Conservation (phyloP, 345 rosid genomes). For the Eucalyptus regnans region DNA sequence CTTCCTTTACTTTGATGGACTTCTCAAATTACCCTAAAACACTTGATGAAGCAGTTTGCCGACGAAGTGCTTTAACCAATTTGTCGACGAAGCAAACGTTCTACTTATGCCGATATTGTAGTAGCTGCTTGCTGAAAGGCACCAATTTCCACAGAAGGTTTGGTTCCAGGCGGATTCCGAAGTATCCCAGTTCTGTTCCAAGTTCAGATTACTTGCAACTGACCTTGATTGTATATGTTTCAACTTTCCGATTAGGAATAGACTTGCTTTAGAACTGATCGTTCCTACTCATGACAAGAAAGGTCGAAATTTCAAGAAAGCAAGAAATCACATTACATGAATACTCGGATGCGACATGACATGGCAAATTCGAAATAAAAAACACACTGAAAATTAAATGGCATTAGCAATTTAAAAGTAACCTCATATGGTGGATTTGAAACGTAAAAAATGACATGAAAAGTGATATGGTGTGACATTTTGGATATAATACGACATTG, state of each 20-base stretch:
- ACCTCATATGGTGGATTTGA: neutral
- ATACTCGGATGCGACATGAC: too few species aligned
- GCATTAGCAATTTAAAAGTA: neutral
- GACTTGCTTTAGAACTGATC: too few species aligned
- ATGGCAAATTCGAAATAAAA: too few species aligned
- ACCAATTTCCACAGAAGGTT: neutral
- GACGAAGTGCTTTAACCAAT: neutral
- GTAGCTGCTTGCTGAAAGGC: neutral
- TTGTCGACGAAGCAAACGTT: neutral
- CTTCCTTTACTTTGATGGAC: too few species aligned
- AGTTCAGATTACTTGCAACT: too few species aligned
- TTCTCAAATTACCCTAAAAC: too few species aligned
- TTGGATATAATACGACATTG: neutral
- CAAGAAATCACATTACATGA: too few species aligned
- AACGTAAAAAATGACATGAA: neutral
- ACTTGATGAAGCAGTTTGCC: too few species aligned
- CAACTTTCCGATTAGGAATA: too few species aligned
- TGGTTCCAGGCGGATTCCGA: neutral
- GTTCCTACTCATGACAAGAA: neutral
- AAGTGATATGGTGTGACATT: neutral
- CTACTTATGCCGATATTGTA: neutral
- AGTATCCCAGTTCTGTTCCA: neutral
- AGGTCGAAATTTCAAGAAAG: too few species aligned
- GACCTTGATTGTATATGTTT: neutral
- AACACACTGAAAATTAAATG: neutral